Evolutionary conservation across 176 grass and related monocot species (phyloP).

Genomic region (Rhynchospora tenuis): DNA sequence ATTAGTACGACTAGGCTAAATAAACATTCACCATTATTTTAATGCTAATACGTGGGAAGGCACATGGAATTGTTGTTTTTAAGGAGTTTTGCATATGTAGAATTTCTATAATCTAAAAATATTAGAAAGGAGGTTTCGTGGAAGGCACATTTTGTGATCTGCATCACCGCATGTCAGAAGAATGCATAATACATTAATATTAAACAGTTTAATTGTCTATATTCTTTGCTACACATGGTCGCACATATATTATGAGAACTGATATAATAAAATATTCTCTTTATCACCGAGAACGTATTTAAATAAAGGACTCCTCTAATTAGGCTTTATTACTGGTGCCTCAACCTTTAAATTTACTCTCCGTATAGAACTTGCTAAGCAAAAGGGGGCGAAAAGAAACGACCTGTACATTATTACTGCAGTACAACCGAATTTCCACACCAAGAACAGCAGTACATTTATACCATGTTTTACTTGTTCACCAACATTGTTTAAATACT

Average conservation of each 20-base stretch:
- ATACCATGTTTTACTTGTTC: not conserved
- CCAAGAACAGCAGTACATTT: not conserved
- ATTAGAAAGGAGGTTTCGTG: conserved; percentile 11
- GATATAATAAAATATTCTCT: not conserved
- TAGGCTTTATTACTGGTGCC: not conserved
- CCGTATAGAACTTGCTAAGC: not conserved
- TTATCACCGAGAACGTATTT: not conserved
- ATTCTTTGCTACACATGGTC: not conserved
- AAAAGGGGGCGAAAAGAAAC: not conserved
- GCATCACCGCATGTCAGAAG: not conserved
- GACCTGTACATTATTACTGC: not conserved
- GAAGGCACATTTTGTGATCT: not conserved
- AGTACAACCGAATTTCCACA: not conserved
- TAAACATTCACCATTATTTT: not conserved
- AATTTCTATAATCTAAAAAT: not conserved
- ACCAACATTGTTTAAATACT: not conserved
- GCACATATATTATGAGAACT: not conserved
- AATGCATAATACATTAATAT: not conserved
- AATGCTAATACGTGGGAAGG: not conserved
- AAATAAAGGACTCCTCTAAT: not conserved
- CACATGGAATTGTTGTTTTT: conserved; percentile 17
- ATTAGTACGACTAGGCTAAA: not conserved
- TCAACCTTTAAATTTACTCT: not conserved
- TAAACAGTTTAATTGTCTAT: not conserved
- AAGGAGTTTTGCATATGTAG: not conserved